Evolutionary conservation across 164 flowering plant genomes (phyloP).

Genomic region (Stephania japonica): DNA sequence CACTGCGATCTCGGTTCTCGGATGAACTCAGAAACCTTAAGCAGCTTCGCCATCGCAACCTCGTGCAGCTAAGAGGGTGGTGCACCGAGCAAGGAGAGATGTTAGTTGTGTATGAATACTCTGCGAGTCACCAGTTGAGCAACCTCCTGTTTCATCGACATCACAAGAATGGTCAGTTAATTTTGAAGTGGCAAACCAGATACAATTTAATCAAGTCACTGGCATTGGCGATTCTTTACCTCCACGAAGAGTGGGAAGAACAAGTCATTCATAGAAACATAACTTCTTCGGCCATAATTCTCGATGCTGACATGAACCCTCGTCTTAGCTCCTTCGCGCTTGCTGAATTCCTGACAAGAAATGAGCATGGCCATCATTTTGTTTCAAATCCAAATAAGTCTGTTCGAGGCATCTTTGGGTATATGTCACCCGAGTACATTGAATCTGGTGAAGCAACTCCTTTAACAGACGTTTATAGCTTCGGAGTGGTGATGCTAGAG

Average conservation of each 20-base stretch:
- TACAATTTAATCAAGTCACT: conserved; percentile 73
- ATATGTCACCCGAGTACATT: conserved; percentile 87
- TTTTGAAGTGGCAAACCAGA: conserved; percentile 57
- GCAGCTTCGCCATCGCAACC: conserved; percentile 75
- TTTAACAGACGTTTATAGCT: conserved; percentile 73
- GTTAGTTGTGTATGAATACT: conserved; percentile 90
- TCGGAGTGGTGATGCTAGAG: conserved; percentile 90
- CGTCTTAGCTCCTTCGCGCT: conserved; percentile 83
- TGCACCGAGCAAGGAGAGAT: conserved; percentile 98
- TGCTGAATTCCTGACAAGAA: conserved; percentile 79
- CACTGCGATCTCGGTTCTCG: conserved; percentile 65
- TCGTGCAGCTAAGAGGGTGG: conserved; percentile 94
- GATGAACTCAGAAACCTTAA: conserved; percentile 71
- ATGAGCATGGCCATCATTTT: conserved; percentile 57
- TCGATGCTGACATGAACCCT: conserved; percentile 82
- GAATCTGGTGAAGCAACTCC: conserved; percentile 68
- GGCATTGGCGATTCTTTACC: conserved; percentile 77
- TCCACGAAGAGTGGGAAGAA: conserved; percentile 98
- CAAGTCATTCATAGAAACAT: conserved; percentile 86
- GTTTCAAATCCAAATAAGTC: conserved; percentile 28
- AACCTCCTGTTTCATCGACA: conserved; percentile 48
- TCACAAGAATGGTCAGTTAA: background rate
- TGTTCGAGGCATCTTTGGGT: conserved; percentile 84
- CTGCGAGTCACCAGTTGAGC: conserved; percentile 48
- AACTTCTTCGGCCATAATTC: conserved; percentile 69